phyloP scores from a whole-genome alignment of 2,329 filamentous ascomycete species.

The Paecilomyces sp. region DNA sequence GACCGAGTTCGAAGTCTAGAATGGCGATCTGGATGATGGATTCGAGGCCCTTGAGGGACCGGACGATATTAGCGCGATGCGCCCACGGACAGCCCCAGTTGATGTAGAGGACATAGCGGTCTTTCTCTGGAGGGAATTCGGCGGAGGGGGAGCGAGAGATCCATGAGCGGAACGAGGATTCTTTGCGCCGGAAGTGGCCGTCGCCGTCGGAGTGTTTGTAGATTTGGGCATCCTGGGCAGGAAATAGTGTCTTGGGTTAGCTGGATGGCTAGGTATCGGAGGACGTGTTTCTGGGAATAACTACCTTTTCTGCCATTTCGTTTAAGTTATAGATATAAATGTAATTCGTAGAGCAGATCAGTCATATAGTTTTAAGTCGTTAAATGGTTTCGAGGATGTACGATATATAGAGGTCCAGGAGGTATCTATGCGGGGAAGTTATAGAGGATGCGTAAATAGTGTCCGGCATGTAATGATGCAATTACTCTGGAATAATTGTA shows the following conservation, averaged over 20 bases:
- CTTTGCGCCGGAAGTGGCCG: constrained; percentile 48
- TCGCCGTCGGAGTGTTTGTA: constrained; percentile 35
- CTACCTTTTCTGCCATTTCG: too few species aligned
- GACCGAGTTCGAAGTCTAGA: constrained; percentile 29
- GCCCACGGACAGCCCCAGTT: constrained; percentile 59
- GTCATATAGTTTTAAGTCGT: too few species aligned
- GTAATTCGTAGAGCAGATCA: too few species aligned
- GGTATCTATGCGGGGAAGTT: too few species aligned
- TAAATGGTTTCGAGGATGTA: too few species aligned
- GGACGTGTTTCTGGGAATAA: too few species aligned
- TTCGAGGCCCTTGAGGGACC: constrained; percentile 45
- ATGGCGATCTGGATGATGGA: constrained; percentile 43
- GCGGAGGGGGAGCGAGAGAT: constrained; percentile 47
- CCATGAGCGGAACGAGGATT: constrained; percentile 49
- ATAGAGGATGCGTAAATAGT: too few species aligned
- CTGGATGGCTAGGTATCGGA: too few species aligned
- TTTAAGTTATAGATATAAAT: too few species aligned
- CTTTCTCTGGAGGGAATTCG: constrained; percentile 51
- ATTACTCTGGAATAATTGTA: too few species aligned
- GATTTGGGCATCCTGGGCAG: constrained; percentile 11
- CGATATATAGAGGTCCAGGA: too few species aligned
- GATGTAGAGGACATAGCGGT: constrained; percentile 56
- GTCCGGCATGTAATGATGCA: too few species aligned
- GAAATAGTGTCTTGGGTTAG: constrained; percentile 2
- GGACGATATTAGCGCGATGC: constrained; percentile 43